A percentile compares a stretch with the other conserved stretches of the same genome.
Conservation (phyloP, 495 filamentous ascomycete genomes). For the Opeltia flavorubescens region DNA sequence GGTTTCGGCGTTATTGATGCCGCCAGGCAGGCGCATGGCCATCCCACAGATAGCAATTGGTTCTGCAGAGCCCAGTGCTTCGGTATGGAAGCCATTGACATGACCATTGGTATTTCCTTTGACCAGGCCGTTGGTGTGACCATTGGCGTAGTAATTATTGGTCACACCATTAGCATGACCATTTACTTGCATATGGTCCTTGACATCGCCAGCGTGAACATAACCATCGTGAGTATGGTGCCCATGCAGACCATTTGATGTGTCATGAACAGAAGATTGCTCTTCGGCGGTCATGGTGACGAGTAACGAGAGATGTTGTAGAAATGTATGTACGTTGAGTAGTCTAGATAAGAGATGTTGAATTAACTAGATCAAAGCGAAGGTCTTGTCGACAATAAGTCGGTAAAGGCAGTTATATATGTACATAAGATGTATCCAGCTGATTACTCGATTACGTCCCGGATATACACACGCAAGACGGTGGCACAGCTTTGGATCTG, state of each 20-base stretch:
- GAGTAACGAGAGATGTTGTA: not conserved
- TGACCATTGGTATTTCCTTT: not conserved
- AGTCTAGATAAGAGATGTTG: too few species aligned
- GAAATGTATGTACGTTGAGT: not conserved
- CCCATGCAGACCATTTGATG: too few species aligned
- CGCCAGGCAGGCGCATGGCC: slow-evolving; percentile 33
- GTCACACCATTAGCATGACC: not conserved
- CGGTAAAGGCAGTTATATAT: too few species aligned
- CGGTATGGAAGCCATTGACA: not conserved
- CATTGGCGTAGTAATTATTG: not conserved
- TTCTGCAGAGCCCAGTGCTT: too few species aligned
- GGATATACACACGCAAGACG: too few species aligned
- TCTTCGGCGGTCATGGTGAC: not conserved
- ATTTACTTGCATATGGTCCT: not conserved
- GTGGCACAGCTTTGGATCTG: too few species aligned
- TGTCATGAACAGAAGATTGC: not conserved
- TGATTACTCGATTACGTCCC: too few species aligned
- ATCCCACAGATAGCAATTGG: slow-evolving; percentile 39
- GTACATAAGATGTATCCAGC: too few species aligned
- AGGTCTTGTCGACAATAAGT: too few species aligned
- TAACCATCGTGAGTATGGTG: too few species aligned
- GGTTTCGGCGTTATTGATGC: slow-evolving; percentile 15
- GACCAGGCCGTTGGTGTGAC: not conserved
- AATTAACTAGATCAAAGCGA: too few species aligned
- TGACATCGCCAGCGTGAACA: not conserved